These are phyloP conservation scores for Colletotrichum caudatum DNA, from an alignment of 2,329 filamentous ascomycete genomes.

Conservation along the genomic window DNA sequence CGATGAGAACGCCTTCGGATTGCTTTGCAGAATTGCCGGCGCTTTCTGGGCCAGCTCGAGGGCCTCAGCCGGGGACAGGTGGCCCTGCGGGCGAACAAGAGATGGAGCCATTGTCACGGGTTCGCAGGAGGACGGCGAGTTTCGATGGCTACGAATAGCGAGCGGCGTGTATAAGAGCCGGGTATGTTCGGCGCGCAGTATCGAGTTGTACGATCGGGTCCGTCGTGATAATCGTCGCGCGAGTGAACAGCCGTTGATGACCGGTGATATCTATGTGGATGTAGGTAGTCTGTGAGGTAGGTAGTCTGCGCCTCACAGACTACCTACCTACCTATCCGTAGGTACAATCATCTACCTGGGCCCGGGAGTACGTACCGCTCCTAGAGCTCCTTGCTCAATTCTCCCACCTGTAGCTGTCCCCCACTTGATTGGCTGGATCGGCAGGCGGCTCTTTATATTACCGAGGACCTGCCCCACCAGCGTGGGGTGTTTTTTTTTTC, in stretches of 20 bases:
- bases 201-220: background rate
- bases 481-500: background rate
- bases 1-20: constrained; percentile 65
- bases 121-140: too few species aligned
- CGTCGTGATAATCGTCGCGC: background rate
- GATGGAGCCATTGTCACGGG: constrained; percentile 61
- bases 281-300: constrained; percentile 2
- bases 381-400: constrained; percentile 4
- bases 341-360: background rate
- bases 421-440: constrained; percentile 21
- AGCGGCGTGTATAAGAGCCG: background rate
- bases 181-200: background rate
- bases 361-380: constrained; percentile 4
- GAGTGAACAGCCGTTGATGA: constrained; percentile 1
- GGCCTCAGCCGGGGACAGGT: constrained; percentile 67
- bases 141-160: background rate
- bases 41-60: constrained; percentile 72
- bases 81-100: constrained; percentile 67
- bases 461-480: constrained; percentile 32
- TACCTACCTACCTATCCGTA: background rate
- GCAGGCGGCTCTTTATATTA: constrained; percentile 23
- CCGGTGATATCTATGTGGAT: background rate
- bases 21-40: constrained; percentile 65
- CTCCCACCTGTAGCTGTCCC: background rate
- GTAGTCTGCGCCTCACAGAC: background rate